A percentile compares a stretch with the other conserved stretches of the same genome.
Conservation (phyloP, 2,329 filamentous ascomycete species). For the Xylaria sp. region DNA sequence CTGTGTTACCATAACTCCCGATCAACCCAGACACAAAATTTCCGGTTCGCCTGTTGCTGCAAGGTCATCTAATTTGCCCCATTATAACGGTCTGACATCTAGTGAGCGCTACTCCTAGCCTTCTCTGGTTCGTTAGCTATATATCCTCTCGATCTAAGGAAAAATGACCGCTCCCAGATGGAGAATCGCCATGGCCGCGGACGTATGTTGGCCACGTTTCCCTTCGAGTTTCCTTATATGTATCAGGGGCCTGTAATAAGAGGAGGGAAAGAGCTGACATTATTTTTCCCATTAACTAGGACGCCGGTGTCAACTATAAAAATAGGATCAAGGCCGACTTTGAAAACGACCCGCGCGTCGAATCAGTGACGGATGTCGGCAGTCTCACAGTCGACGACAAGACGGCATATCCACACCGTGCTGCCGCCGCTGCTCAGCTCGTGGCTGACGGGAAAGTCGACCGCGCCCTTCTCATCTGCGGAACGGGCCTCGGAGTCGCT, state of each 20-base stretch:
- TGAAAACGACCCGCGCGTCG: slow-evolving; percentile 72
- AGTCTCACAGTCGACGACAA: slow-evolving; percentile 74
- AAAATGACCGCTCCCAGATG: slow-evolving; percentile 59
- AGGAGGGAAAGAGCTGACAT: slow-evolving; percentile 1
- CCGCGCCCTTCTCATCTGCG: slow-evolving; percentile 84
- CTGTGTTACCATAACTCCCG: not conserved
- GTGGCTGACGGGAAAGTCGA: slow-evolving; percentile 74
- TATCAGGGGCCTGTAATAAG: not conserved
- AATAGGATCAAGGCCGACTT: slow-evolving; percentile 80
- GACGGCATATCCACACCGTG: slow-evolving; percentile 83
- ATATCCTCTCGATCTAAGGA: slow-evolving; percentile 15
- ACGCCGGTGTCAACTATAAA: slow-evolving; percentile 83
- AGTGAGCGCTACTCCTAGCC: not conserved
- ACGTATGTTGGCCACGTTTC: slow-evolving; percentile 52
- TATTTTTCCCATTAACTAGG: slow-evolving; percentile 52
- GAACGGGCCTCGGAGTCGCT: slow-evolving; percentile 86
- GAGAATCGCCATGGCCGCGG: slow-evolving; percentile 65
- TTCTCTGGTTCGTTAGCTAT: not conserved
- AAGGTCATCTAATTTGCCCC: not conserved
- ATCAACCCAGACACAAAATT: not conserved
- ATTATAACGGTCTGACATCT: not conserved
- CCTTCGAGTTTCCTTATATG: not conserved
- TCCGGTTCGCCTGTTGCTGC: slow-evolving; percentile 6
- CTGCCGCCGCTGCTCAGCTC: slow-evolving; percentile 75
- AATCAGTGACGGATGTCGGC: slow-evolving; percentile 78